These are phyloP conservation scores for Penicillium samsonianum DNA, from an alignment of 495 filamentous ascomycete species.

Conservation along the genomic window DNA sequence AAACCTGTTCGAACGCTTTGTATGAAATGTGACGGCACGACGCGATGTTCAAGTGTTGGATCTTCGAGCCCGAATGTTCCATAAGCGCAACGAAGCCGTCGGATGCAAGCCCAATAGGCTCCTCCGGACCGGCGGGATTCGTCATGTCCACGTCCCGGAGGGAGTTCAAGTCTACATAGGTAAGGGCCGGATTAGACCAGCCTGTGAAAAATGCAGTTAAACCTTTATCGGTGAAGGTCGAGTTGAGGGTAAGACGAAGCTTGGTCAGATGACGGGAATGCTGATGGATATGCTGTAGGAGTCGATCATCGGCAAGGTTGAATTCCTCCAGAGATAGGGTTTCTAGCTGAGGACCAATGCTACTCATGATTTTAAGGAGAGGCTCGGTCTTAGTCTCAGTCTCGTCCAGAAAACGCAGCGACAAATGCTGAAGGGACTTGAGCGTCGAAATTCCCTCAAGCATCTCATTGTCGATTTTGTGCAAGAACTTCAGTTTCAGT, in stretches of 20 bases:
- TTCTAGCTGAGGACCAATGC: constrained; percentile 59
- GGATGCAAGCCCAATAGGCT: constrained; percentile 68
- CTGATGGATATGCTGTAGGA: constrained; percentile 65
- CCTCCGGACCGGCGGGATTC: constrained; percentile 59
- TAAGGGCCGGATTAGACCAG: constrained; percentile 72
- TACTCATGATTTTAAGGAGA: constrained; percentile 60
- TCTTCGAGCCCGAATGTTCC: constrained; percentile 68
- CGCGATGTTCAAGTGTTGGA: constrained; percentile 67
- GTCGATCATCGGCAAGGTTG: constrained; percentile 55
- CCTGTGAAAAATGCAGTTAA: constrained; percentile 68
- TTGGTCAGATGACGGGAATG: constrained; percentile 67
- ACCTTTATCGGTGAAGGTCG: constrained; percentile 69
- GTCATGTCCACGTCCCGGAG: constrained; percentile 72
- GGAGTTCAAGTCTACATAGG: constrained; percentile 68
- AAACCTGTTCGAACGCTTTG: constrained; percentile 69
- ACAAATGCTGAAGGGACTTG: constrained; percentile 66
- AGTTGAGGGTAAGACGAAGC: constrained; percentile 74
- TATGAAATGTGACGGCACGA: constrained; percentile 76
- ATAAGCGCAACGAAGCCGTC: constrained; percentile 76
- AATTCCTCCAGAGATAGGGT: constrained; percentile 74
- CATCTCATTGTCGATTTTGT: constrained; percentile 47
- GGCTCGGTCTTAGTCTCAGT: constrained; percentile 55
- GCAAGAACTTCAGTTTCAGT: constrained; percentile 70
- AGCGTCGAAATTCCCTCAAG: constrained; percentile 58
- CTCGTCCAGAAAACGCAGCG: constrained; percentile 60